Base-by-base conservation (phyloP, 768 basidiomycete genomes). In the Symmetrospora coprosmae region DNA sequence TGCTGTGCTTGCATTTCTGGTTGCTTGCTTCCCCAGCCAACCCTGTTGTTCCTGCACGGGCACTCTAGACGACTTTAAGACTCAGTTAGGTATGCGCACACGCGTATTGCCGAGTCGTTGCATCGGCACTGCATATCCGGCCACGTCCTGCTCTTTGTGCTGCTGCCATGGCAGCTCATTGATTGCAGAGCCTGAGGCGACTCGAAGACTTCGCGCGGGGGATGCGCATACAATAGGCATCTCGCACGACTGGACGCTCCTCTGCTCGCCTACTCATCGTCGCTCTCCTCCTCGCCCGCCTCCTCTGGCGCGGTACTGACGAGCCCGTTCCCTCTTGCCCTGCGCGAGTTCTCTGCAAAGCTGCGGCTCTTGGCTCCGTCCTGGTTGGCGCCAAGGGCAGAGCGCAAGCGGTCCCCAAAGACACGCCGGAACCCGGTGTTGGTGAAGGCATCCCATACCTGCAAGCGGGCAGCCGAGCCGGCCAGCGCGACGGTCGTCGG, bases 381-480 rank as follows among this genome's bases (percentile, higher is more conserved):
- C 39, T 49, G n/a, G 8, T 23, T 13, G 13, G 52, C 52, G 4
- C 11, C 27, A 9, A 11, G 37, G 6, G 65, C 19, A 34, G 62
- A 63, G 23, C 47, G 48, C 55, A 99, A 75, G 72, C 91, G 87
- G 6, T 78, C 73, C 0, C 81, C 83, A 55, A 97, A 90, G 0
- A 83, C 83, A 69, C 86, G 87, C 47, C 90, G 78, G 9, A 81
- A 87, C 25, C 86, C 86, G 17, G 77, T 74, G 70, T 87, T 96
- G 4, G 86, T 79, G 9, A 82, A 86, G 38, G 92, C 79, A 68
- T 99, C 92, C 92, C 92, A 99, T 16, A 99, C 77, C 71, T 97
- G 92, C 5, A 99, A 72, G 70, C 85, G 89, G 1, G 87, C 92
- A 69, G 88, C 86, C 2, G 88, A 91, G 13, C 94, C 94, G 30